Evolutionary conservation across 768 basidiomycete genomes (phyloP), one percentile per base, ranked within the genome.

Genomic region (Nevesoporus exiguus): DNA sequence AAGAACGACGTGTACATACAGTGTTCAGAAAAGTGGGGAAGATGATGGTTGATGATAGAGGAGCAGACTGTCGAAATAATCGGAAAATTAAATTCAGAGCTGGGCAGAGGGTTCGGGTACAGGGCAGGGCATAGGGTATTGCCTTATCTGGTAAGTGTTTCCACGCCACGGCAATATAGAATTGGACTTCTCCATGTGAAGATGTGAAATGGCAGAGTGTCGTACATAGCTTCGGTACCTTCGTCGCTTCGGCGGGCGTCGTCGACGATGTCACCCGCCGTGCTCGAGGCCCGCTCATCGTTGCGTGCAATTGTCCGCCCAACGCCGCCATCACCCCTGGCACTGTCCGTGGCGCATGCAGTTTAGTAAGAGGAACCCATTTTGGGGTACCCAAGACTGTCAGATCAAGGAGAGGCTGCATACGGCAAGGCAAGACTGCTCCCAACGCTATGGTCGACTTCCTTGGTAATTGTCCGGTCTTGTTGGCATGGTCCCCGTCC

Each of bases 61-160:
- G 66, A 71, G 73, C 61, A 74, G 71, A 66, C 60, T 66, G 74
- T 74, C 74, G 71, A 72, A 77, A 73, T 76, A 76, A 75, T 75
- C 73, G 72, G 72, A 74, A 76, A 76, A 78, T 77, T 80, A 83
- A 85, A 83, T 84, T 80, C 79, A 73, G 77, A 74, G 73, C 72
- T 80, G 84, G 84, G 84, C 83, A 85, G 75, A 86, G 84, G 84
- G 84, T 84, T 84, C 72, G 76, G 74, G 76, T 62, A 72, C 60
- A 76, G 76, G 75, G 75, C 62, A 67, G 63, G 71, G 68, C 57
- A 21, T 11, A 71, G 69, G 69, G 69, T 59, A 70, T 70, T 57
- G 21, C 69, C 65, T 57, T 61, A 46, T 17, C 5, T 44, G 52
- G 48, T 0, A 0, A 0, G 0, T 6, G 27, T 45, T 65, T 47